Percentiles rank a stretch among this genome's conserved stretches.
Conservation (phyloP, 768 basidiomycete species). For the Pleurotus ostreatus region DNA sequence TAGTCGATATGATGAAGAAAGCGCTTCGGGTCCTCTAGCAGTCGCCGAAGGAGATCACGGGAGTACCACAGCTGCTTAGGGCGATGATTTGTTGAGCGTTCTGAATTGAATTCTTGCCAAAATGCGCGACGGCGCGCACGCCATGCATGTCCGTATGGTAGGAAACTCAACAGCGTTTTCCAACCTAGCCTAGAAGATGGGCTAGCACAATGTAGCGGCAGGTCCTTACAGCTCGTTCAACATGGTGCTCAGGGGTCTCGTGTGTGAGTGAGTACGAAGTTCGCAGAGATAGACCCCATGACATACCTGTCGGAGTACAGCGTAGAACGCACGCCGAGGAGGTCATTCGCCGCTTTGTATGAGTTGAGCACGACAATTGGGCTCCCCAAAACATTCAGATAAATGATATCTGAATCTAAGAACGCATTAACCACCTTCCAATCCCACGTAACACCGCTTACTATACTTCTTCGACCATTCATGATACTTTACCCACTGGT, state of each 20-base stretch:
- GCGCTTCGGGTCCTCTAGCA: constrained; percentile 31
- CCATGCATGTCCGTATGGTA: constrained; percentile 4
- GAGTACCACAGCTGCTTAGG: constrained; percentile 7
- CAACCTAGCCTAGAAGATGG: constrained; percentile 2
- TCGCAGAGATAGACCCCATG: background rate
- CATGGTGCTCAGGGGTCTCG: too few species aligned
- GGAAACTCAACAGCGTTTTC: background rate
- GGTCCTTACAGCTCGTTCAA: too few species aligned
- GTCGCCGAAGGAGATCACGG: constrained; percentile 25
- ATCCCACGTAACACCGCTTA: constrained; percentile 2
- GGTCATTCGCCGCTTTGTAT: constrained; percentile 8
- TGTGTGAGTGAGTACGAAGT: background rate
- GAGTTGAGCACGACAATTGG: constrained; percentile 10
- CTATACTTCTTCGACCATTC: background rate
- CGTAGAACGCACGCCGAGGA: constrained; percentile 10
- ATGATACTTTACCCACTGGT: constrained; percentile 17
- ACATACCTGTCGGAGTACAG: constrained; percentile 5
- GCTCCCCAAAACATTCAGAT: background rate
- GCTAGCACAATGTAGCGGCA: too few species aligned
- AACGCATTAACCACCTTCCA: background rate
- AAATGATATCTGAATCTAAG: constrained; percentile 6
- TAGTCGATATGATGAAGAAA: constrained; percentile 30
- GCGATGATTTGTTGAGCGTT: constrained; percentile 25
- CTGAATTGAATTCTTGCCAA: constrained; percentile 30
- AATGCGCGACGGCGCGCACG: background rate